Evolutionary conservation across 805 yeast genomes (phyloP).

Genomic region (Nakazawaea ernobii): DNA sequence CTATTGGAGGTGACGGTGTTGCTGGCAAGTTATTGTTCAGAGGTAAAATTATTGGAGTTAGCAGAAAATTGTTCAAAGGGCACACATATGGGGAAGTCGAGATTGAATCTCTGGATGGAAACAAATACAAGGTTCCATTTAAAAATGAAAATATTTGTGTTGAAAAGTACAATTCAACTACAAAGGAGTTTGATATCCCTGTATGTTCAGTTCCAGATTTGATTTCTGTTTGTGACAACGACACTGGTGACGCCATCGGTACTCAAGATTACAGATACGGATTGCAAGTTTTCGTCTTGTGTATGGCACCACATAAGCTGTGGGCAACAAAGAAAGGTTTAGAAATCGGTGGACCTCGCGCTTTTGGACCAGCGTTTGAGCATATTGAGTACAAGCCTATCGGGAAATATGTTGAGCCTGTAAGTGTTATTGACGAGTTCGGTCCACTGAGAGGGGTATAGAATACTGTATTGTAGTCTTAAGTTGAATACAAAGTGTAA

Average conservation of each 20-base stretch:
- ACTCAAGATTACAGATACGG: slow-evolving; percentile 45
- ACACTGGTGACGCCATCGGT: slow-evolving; percentile 41
- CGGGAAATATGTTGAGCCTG: slow-evolving; percentile 24
- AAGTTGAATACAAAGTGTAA: too few relatives aligned
- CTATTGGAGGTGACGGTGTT: slow-evolving; percentile 27
- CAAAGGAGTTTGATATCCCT: slow-evolving; percentile 22
- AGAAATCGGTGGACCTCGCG: slow-evolving; percentile 36
- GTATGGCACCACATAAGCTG: slow-evolving; percentile 29
- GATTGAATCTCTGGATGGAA: slow-evolving; percentile 19
- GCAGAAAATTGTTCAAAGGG: slow-evolving; percentile 34
- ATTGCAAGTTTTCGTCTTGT: slow-evolving; percentile 35
- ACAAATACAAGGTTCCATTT: slow-evolving; percentile 32
- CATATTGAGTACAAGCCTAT: slow-evolving; percentile 27
- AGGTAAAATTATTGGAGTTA: slow-evolving; percentile 40
- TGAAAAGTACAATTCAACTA: slow-evolving; percentile 16
- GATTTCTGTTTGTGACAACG: slow-evolving; percentile 35
- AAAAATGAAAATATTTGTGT: slow-evolving; percentile 41
- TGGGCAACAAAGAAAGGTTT: slow-evolving; percentile 34
- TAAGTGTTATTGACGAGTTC: slow-evolving; percentile 31
- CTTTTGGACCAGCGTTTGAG: slow-evolving; percentile 25
- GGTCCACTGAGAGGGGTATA: background rate
- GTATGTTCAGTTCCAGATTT: slow-evolving; percentile 41
- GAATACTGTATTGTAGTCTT: too few relatives aligned
- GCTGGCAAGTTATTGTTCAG: slow-evolving; percentile 28
- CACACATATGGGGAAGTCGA: slow-evolving; percentile 40